A percentile compares a stretch with the other conserved stretches of the same genome.
Conservation (phyloP, 2,329 filamentous ascomycete species). For the Hypoxylon sp. region DNA sequence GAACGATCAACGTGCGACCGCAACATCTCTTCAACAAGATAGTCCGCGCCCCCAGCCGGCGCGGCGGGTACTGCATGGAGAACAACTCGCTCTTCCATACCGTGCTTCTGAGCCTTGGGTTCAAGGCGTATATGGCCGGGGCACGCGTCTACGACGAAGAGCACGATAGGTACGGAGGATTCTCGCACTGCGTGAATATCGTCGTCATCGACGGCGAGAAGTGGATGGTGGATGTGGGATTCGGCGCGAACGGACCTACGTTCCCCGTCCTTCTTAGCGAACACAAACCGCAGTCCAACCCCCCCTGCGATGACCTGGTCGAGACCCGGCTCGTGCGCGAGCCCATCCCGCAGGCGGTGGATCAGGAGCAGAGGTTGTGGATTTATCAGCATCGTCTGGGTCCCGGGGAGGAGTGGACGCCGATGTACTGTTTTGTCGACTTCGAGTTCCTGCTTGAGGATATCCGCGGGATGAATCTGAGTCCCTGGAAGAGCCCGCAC, state of each 20-base stretch:
- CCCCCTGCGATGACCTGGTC: too few species aligned
- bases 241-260: constrained; percentile 38
- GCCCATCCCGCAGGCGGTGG: constrained; percentile 37
- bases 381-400: constrained; percentile 37
- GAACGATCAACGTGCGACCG: constrained; percentile 48
- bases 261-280: constrained; percentile 22
- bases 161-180: constrained; percentile 33
- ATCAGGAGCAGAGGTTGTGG: constrained; percentile 37
- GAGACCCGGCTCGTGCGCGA: constrained; percentile 46
- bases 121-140: constrained; percentile 42
- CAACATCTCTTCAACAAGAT: constrained; percentile 51
- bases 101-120: constrained; percentile 52
- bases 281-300: constrained; percentile 23
- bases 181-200: constrained; percentile 44
- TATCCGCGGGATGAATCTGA: constrained; percentile 51
- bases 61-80: constrained; percentile 59
- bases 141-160: constrained; percentile 37
- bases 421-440: constrained; percentile 57
- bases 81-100: constrained; percentile 54
- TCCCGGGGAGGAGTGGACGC: constrained; percentile 47
- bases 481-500: constrained; percentile 45
- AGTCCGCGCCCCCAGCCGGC: constrained; percentile 42
- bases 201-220: constrained; percentile 24
- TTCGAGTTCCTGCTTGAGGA: constrained; percentile 52
- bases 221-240: constrained; percentile 41